Conservation (phyloP, 225 moss, liverwort and hornwort species). For the Takakia lepidozioides region DNA sequence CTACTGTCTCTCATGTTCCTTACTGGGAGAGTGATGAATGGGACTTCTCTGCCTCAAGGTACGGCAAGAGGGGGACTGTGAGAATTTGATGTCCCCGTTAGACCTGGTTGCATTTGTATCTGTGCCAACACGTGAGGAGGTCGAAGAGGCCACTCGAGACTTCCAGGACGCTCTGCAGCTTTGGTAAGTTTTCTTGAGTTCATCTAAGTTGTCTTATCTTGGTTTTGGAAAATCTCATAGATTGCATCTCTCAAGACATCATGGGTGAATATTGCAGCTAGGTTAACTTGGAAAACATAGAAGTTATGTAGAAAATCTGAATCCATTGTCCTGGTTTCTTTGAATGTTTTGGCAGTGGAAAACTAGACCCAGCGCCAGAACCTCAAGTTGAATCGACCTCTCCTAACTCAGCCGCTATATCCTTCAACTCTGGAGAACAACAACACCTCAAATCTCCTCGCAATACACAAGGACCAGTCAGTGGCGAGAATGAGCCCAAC, state of each 20-base stretch:
- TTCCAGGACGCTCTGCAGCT: conserved; percentile 2
- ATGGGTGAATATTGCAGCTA: no score
- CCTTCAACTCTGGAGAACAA: no score
- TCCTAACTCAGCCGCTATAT: not conserved
- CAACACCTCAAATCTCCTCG: no score
- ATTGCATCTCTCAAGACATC: no score
- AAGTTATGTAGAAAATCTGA: not conserved
- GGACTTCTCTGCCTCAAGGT: not conserved
- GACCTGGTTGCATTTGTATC: not conserved
- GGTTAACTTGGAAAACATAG: no score
- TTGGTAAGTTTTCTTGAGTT: not conserved
- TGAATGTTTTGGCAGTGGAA: conserved; percentile 2
- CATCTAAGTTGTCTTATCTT: no score
- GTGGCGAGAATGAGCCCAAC: no score
- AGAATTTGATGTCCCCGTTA: not conserved
- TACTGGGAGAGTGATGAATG: conserved; percentile 3
- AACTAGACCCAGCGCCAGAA: conserved; percentile 1
- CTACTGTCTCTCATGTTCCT: not conserved
- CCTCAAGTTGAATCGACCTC: not conserved
- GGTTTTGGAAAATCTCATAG: no score
- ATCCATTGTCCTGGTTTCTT: not conserved
- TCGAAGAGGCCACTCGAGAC: conserved; percentile 4
- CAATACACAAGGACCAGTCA: no score
- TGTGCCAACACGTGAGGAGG: not conserved
- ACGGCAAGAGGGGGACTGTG: not conserved